A percentile compares a stretch with the other conserved stretches of the same genome.
Evolutionary conservation across 768 basidiomycete species (phyloP).

Genomic region (Crucibulum laeve): DNA sequence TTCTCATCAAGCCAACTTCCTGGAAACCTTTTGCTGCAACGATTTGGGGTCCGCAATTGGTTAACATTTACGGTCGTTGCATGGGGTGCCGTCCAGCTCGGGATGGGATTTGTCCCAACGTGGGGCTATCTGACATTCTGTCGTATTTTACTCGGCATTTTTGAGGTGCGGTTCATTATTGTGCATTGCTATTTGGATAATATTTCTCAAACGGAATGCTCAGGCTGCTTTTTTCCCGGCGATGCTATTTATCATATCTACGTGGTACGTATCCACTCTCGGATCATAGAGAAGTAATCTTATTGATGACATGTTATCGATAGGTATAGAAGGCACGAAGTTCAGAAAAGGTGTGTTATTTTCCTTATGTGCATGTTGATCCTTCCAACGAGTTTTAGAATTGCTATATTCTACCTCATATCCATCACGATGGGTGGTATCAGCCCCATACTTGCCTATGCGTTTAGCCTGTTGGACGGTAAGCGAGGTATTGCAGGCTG

Average conservation of each 20-base stretch:
- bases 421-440: constrained; percentile 36
- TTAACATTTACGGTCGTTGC: constrained; percentile 33
- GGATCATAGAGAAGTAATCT: constrained; percentile 2
- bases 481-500: constrained; percentile 37
- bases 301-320: constrained; percentile 4
- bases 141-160: constrained; percentile 38
- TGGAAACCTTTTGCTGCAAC: constrained; percentile 37
- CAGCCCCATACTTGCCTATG: constrained; percentile 40
- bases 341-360: constrained; percentile 32
- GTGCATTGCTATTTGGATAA: neutral
- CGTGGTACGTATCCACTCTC: constrained; percentile 25
- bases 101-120: constrained; percentile 39
- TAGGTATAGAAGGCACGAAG: constrained; percentile 44
- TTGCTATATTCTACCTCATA: constrained; percentile 36
- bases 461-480: constrained; percentile 34
- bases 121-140: constrained; percentile 37
- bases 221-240: constrained; percentile 44
- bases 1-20: constrained; percentile 35
- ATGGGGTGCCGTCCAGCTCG: constrained; percentile 40
- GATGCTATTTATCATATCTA: constrained; percentile 41
- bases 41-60: constrained; percentile 40
- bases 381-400: constrained; percentile 15
- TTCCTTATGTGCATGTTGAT: neutral
- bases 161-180: constrained; percentile 26
- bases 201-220: neutral